phyloP scores from a whole-genome alignment of 495 filamentous ascomycete species.

The Penicillium desertorum region DNA sequence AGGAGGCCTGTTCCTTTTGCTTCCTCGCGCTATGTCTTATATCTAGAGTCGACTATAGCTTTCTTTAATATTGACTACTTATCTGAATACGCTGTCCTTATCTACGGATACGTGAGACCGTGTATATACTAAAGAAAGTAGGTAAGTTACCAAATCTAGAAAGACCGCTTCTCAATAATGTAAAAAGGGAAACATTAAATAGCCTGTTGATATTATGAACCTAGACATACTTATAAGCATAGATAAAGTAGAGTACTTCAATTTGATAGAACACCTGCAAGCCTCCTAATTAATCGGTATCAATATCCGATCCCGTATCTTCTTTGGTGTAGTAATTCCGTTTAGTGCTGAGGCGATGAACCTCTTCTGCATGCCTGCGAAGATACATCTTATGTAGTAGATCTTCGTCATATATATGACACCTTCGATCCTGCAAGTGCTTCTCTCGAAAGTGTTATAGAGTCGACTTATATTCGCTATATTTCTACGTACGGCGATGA shows the following conservation, averaged over 20 bases:
- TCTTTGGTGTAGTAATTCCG: conserved; percentile 18
- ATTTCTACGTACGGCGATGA: conserved; percentile 25
- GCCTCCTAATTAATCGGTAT: conserved; percentile 14
- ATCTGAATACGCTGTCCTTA: no score
- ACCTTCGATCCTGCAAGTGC: conserved; percentile 27
- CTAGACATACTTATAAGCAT: background rate
- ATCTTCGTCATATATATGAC: conserved; percentile 25
- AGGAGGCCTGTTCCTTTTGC: no score
- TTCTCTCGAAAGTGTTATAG: conserved; percentile 27
- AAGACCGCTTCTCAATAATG: no score
- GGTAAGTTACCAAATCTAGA: no score
- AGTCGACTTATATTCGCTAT: conserved; percentile 23
- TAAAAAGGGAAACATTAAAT: no score
- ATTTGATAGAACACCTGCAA: background rate
- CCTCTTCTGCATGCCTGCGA: conserved; percentile 24
- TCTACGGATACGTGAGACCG: no score
- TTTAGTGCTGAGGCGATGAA: conserved; percentile 21
- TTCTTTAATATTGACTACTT: no score
- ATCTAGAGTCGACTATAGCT: no score
- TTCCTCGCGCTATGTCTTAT: no score
- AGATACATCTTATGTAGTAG: conserved; percentile 32
- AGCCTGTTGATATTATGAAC: no score
- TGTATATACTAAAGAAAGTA: no score
- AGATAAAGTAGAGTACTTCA: background rate
- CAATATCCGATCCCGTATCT: conserved; percentile 17